Evolutionary conservation across 2,329 filamentous ascomycete genomes (phyloP).

Genomic region (Cercospora beticola): DNA sequence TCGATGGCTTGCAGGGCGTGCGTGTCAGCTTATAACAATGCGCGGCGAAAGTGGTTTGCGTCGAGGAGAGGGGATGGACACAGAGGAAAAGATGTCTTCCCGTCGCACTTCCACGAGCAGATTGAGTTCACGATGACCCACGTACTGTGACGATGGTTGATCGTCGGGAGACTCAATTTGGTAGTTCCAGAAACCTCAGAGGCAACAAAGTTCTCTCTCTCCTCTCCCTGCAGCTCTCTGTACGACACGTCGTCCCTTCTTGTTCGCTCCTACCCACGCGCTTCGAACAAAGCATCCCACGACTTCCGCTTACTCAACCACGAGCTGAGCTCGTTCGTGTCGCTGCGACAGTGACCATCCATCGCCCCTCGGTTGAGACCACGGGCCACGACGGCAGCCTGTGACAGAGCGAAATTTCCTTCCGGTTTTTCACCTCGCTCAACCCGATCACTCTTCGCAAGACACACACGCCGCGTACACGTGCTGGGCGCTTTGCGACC

Average conservation of each 20-base stretch:
- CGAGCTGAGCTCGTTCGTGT: background rate
- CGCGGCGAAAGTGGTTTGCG: background rate
- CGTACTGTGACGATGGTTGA: background rate
- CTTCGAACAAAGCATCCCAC: background rate
- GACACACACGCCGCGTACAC: background rate
- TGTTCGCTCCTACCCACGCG: background rate
- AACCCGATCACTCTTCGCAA: background rate
- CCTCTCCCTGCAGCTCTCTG: background rate
- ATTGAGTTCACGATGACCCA: background rate
- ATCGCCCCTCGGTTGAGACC: conserved; percentile 2
- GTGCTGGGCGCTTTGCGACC: too few relatives aligned
- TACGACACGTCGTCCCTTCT: background rate
- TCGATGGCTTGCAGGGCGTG: background rate
- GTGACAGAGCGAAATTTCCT: conserved; percentile 4
- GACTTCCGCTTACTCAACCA: background rate
- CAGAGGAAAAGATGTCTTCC: background rate
- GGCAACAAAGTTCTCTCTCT: background rate
- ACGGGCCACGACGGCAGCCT: background rate
- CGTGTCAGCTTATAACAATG: background rate
- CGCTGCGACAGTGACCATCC: background rate
- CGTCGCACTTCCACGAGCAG: background rate
- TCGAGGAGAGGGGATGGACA: background rate
- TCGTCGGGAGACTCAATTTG: background rate
- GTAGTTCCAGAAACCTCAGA: background rate
- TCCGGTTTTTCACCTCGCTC: conserved; percentile 1